These are phyloP conservation scores for Penicillium longicatenatum DNA, from an alignment of 495 filamentous ascomycete species.

Conservation along the genomic window DNA sequence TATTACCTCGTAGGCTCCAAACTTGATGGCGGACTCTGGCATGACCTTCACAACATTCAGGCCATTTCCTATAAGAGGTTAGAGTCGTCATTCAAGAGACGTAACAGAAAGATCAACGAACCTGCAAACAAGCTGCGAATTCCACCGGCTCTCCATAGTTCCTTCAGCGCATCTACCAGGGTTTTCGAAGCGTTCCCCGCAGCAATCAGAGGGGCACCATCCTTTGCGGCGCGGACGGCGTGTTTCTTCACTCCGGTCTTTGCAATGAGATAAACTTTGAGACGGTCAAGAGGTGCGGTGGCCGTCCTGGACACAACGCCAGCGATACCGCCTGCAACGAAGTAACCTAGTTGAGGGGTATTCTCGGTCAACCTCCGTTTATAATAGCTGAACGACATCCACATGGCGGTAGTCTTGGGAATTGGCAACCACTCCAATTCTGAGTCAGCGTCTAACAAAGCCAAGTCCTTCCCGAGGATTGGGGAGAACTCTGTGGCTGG, in stretches of 20 bases:
- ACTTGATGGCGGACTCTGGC: conserved; percentile 96
- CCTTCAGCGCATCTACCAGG: conserved; percentile 68
- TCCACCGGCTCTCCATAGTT: conserved; percentile 85
- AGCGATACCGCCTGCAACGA: conserved; percentile 89
- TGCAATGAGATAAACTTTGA: conserved; percentile 97
- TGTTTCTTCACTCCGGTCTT: conserved; percentile 68
- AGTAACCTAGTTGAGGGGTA: conserved; percentile 85
- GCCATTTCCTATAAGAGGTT: conserved; percentile 72
- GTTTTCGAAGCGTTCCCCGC: conserved; percentile 67
- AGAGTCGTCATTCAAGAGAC: conserved; percentile 2
- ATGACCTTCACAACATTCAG: conserved; percentile 97
- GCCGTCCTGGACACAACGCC: conserved; percentile 90
- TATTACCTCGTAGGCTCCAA: conserved; percentile 85
- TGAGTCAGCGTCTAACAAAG: conserved; percentile 38
- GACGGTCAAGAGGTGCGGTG: conserved; percentile 92
- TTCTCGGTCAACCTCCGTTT: conserved; percentile 63
- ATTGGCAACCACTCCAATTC: conserved; percentile 50
- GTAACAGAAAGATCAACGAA: conserved; percentile 41
- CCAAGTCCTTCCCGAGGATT: conserved; percentile 33
- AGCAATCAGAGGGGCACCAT: conserved; percentile 67
- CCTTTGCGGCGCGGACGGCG: conserved; percentile 66
- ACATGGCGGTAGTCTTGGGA: conserved; percentile 48
- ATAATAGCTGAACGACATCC: conserved; percentile 53
- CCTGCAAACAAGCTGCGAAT: conserved; percentile 92
- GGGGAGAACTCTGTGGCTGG: conserved; percentile 25